These are phyloP conservation scores for Solanum chilense DNA, from an alignment of 257 asterid species.

Conservation along the genomic window DNA sequence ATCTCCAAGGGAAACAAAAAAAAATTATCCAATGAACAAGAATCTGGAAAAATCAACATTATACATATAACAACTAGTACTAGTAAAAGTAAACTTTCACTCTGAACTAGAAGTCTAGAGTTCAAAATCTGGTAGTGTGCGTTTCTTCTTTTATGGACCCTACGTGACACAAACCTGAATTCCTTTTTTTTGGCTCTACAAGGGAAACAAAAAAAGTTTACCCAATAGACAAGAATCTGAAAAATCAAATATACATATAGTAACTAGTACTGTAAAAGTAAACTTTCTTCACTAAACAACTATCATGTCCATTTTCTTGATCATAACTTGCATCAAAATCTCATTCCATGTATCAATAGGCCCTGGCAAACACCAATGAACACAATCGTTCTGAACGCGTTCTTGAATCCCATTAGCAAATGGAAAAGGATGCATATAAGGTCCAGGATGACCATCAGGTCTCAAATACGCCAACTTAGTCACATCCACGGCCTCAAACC, in stretches of 20 bases:
- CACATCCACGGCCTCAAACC: conserved; percentile 56
- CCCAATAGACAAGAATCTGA: not conserved
- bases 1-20: not conserved
- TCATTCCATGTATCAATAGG: conserved; percentile 80
- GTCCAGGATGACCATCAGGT: conserved; percentile 90
- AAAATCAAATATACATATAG: not conserved
- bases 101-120: too few species aligned
- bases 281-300: not conserved
- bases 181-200: too few species aligned
- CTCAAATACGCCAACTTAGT: conserved; percentile 43
- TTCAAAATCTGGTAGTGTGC: too few species aligned
- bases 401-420: conserved; percentile 50
- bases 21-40: too few species aligned
- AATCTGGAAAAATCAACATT: too few species aligned
- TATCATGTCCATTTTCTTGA: conserved; percentile 20
- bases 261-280: not conserved
- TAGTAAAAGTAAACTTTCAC: too few species aligned
- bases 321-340: conserved; percentile 38
- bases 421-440: conserved; percentile 62
- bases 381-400: conserved; percentile 57
- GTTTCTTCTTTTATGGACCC: too few species aligned
- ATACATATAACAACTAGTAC: too few species aligned
- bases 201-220: too few species aligned
- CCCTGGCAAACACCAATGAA: conserved; percentile 96
- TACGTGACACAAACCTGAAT: too few species aligned